Percentiles rank a stretch among this genome's conserved stretches.
These are phyloP conservation scores for Talaromyces albobiverticillius DNA, from an alignment of 2,329 filamentous ascomycete genomes.

Conservation along the genomic window DNA sequence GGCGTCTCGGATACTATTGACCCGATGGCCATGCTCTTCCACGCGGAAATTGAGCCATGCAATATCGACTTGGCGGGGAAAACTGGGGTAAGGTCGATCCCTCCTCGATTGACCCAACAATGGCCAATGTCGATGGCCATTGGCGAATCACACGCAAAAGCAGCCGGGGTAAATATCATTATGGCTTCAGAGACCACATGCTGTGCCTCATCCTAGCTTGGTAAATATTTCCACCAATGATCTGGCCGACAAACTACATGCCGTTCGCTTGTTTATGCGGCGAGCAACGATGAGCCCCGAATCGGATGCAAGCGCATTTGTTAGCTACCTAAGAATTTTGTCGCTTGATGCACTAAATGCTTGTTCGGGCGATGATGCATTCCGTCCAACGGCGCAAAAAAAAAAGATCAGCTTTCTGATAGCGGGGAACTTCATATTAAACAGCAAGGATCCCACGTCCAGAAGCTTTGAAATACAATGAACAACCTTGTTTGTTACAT, in stretches of 20 bases:
- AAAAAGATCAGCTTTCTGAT: not conserved
- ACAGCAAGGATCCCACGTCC: not conserved
- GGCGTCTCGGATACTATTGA: slow-evolving; percentile 1
- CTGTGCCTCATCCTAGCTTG: not conserved
- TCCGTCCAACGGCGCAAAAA: not conserved
- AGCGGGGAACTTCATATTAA: not conserved
- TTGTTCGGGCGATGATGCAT: not conserved
- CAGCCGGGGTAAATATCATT: not conserved
- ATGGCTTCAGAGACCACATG: not conserved
- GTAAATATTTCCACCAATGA: slow-evolving; percentile 19
- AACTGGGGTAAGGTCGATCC: slow-evolving; percentile 6
- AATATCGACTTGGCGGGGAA: slow-evolving; percentile 11
- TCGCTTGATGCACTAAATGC: not conserved
- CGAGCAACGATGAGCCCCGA: not conserved
- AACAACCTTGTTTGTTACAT: not conserved
- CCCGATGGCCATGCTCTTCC: not conserved
- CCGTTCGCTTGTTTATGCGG: not conserved
- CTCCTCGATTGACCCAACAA: not conserved
- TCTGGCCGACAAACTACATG: not conserved
- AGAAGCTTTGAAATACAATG: not conserved
- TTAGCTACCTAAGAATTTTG: not conserved
- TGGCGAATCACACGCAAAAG: not conserved
- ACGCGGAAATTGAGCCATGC: no score
- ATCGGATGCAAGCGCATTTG: not conserved
- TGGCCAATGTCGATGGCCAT: not conserved